Percentiles rank a stretch among this genome's conserved stretches.
These are phyloP conservation scores for Hypoxylon lenormandii DNA, from an alignment of 495 filamentous ascomycete genomes.

Conservation along the genomic window DNA sequence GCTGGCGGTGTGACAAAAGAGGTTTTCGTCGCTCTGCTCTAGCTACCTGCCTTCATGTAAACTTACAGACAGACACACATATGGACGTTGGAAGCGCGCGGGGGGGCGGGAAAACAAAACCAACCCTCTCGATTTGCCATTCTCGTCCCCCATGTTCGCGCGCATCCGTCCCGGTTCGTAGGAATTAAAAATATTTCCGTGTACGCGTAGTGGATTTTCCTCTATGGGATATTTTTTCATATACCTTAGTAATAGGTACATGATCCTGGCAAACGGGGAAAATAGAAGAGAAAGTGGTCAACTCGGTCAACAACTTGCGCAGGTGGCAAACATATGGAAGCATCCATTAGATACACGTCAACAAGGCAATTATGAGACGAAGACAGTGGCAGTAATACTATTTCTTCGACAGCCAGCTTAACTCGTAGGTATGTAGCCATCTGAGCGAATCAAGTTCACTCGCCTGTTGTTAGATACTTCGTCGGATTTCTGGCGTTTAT, in stretches of 20 bases:
- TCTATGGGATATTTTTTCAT: too few species aligned
- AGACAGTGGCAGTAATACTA: constrained; percentile 19
- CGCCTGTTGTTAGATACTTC: background rate
- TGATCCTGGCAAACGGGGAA: too few species aligned
- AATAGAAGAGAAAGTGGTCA: too few species aligned
- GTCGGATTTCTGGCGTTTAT: constrained; percentile 13
- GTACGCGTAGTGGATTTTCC: too few species aligned
- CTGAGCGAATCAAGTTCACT: constrained; percentile 6
- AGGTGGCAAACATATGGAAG: too few species aligned
- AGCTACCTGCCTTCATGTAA: too few species aligned
- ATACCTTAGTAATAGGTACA: too few species aligned
- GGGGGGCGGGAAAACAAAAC: background rate
- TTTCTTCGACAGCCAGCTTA: background rate
- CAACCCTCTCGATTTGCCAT: background rate
- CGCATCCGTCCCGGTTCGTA: background rate
- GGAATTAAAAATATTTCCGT: background rate
- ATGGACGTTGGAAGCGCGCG: background rate
- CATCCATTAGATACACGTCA: background rate
- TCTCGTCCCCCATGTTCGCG: background rate
- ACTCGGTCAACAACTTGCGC: too few species aligned
- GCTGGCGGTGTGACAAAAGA: background rate
- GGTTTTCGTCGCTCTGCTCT: too few species aligned
- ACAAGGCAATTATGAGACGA: background rate
- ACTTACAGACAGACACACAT: background rate
- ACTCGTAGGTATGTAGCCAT: constrained; percentile 1